Evolutionary conservation across 106 monocot genomes (phyloP).

Genomic region (Alisma plantagoaquatica): DNA sequence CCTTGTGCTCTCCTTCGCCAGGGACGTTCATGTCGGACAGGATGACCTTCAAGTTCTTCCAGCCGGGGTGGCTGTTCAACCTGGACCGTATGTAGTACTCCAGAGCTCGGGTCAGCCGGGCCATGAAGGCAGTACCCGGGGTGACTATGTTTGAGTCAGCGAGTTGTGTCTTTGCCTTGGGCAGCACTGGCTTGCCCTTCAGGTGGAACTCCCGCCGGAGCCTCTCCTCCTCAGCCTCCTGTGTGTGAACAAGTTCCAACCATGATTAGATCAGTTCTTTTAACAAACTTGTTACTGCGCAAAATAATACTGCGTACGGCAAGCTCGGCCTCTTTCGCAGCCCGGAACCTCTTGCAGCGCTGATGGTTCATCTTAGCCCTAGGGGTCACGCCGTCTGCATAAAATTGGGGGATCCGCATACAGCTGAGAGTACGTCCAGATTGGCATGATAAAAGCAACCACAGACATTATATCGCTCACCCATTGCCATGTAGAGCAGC

Average conservation of each 20-base stretch:
- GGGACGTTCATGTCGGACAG: conserved; percentile 54
- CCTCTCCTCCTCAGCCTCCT: conserved; percentile 33
- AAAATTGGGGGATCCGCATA: not conserved
- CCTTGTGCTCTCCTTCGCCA: conserved; percentile 68
- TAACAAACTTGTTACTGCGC: not conserved
- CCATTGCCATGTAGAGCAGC: conserved; percentile 55
- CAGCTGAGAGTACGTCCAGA: too few species aligned
- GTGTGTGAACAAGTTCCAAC: too few species aligned
- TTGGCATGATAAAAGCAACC: not conserved
- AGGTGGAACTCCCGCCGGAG: conserved; percentile 9
- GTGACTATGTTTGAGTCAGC: conserved; percentile 54
- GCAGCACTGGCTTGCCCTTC: conserved; percentile 9
- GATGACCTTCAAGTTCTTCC: conserved; percentile 50
- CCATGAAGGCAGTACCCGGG: conserved; percentile 59
- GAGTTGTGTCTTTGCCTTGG: conserved; percentile 1
- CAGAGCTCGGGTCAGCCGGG: conserved; percentile 27
- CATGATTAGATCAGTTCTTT: not conserved
- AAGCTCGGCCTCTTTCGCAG: conserved; percentile 39
- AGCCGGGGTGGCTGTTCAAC: conserved; percentile 41
- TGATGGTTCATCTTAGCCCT: conserved; percentile 69
- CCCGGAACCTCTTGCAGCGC: conserved; percentile 21
- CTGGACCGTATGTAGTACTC: conserved; percentile 34
- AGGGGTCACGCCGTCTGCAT: conserved; percentile 60
- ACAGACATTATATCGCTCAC: conserved; percentile 6
- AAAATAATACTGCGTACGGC: conserved; percentile 14